A percentile compares a stretch with the other conserved stretches of the same genome.
These are phyloP conservation scores for Kuraishia molischiana DNA, from an alignment of 805 yeast genomes.

Conservation along the genomic window DNA sequence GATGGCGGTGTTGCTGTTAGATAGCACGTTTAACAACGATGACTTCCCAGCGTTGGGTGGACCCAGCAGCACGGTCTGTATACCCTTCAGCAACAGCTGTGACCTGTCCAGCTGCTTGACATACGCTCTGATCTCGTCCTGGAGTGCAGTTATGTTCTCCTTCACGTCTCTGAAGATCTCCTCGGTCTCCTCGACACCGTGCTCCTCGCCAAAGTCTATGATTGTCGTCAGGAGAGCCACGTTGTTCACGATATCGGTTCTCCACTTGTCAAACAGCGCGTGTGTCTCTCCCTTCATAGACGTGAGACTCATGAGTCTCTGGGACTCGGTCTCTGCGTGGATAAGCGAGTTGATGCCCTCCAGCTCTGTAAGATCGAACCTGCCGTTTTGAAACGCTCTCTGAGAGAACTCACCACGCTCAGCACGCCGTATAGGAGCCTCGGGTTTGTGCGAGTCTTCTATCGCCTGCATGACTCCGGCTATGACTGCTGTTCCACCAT, in stretches of 20 bases:
- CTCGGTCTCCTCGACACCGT: conserved; percentile 61
- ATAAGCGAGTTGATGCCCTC: conserved; percentile 87
- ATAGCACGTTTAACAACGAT: conserved; percentile 67
- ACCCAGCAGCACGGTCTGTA: conserved; percentile 66
- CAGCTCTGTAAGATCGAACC: conserved; percentile 77
- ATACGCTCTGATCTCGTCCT: conserved; percentile 33
- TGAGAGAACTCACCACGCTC: conserved; percentile 89
- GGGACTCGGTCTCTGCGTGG: conserved; percentile 90
- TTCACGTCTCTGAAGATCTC: conserved; percentile 42
- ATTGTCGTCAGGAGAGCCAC: conserved; percentile 77
- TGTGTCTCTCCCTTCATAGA: conserved; percentile 67
- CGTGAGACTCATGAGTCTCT: conserved; percentile 63
- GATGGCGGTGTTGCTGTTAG: conserved; percentile 76
- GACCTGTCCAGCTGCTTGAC: conserved; percentile 40
- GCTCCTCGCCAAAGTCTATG: conserved; percentile 93
- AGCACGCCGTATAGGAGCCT: conserved; percentile 59
- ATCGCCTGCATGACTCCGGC: conserved; percentile 59
- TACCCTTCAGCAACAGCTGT: conserved; percentile 62
- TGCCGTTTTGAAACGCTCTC: conserved; percentile 78
- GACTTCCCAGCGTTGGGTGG: conserved; percentile 98
- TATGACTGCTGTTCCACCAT: conserved; percentile 88
- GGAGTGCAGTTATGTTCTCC: conserved; percentile 27
- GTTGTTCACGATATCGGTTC: conserved; percentile 49
- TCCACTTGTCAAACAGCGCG: conserved; percentile 51
- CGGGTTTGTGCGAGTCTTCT: conserved; percentile 35